Evolutionary conservation across 441 rosid genomes (phyloP).

Genomic region (Kokia cookei): DNA sequence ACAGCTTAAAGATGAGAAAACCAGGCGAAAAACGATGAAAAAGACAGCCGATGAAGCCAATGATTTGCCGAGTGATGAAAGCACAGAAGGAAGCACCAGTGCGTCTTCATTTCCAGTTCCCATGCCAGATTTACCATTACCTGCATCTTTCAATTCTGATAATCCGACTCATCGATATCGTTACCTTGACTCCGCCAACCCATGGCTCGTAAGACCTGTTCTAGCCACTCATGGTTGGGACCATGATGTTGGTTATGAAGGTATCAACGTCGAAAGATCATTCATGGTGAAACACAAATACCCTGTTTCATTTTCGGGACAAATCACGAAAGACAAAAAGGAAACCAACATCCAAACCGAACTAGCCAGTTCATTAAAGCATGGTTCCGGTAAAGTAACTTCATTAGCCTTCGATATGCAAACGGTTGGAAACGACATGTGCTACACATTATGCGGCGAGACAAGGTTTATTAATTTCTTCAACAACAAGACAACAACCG

Average conservation of each 20-base stretch:
- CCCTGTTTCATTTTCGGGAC: constrained; percentile 76
- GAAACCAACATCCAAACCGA: constrained; percentile 89
- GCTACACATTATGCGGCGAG: constrained; percentile 77
- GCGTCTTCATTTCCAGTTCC: constrained; percentile 88
- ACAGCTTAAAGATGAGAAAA: constrained; percentile 85
- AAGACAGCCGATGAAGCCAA: constrained; percentile 59
- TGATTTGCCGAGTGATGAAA: constrained; percentile 57
- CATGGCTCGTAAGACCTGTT: constrained; percentile 94
- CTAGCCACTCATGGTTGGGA: constrained; percentile 97
- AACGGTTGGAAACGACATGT: constrained; percentile 79
- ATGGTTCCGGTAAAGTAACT: constrained; percentile 73
- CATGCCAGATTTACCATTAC: constrained; percentile 85
- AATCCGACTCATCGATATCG: constrained; percentile 94
- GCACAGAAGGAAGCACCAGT: constrained; percentile 60
- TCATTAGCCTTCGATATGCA: constrained; percentile 88
- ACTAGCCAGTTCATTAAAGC: constrained; percentile 68
- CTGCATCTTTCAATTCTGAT: constrained; percentile 94
- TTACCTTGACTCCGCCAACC: constrained; percentile 67
- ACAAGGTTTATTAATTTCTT: constrained; percentile 58
- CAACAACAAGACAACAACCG: constrained; percentile 82
- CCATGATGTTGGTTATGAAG: constrained; percentile 95
- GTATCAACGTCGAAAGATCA: constrained; percentile 71
- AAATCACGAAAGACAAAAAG: constrained; percentile 84
- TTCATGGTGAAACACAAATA: constrained; percentile 63
- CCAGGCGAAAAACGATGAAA: constrained; percentile 59